A percentile compares a stretch with the other conserved stretches of the same genome.
Conservation (phyloP, 768 basidiomycete genomes). For the Lanmaoa rubissima region DNA sequence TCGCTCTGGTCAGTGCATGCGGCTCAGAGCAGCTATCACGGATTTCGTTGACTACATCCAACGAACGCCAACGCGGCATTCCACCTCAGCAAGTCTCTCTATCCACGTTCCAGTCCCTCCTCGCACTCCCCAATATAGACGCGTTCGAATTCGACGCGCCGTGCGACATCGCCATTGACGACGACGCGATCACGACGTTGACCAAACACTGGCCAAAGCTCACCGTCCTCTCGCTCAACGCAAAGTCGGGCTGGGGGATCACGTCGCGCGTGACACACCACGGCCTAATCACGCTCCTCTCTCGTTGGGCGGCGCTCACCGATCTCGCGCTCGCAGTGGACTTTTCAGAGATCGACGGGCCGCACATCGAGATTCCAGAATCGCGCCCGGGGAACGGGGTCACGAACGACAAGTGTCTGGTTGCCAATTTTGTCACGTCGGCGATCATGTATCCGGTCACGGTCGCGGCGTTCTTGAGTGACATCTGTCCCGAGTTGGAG, state of each 20-base stretch:
- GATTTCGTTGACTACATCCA: slow-evolving; percentile 11
- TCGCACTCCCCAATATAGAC: slow-evolving; percentile 11
- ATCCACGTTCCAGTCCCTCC: slow-evolving; percentile 19
- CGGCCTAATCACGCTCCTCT: slow-evolving; percentile 24
- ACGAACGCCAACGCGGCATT: not conserved
- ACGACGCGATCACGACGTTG: slow-evolving; percentile 17
- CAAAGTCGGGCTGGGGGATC: slow-evolving; percentile 18
- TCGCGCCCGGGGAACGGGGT: slow-evolving; percentile 11
- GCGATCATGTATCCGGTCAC: slow-evolving; percentile 15
- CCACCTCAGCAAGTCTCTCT: slow-evolving; percentile 7
- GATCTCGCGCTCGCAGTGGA: slow-evolving; percentile 22
- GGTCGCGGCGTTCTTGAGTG: slow-evolving; percentile 28
- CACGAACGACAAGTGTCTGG: slow-evolving; percentile 3
- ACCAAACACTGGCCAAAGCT: slow-evolving; percentile 23
- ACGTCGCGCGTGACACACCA: slow-evolving; percentile 17
- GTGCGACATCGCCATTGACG: slow-evolving; percentile 22
- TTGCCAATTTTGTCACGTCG: slow-evolving; percentile 23
- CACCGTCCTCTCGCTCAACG: slow-evolving; percentile 15
- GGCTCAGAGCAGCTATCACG: not conserved
- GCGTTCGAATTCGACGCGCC: slow-evolving; percentile 17
- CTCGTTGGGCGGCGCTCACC: slow-evolving; percentile 5
- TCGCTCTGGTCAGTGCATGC: slow-evolving; percentile 17
- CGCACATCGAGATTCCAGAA: not conserved
- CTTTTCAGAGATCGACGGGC: slow-evolving; percentile 17
- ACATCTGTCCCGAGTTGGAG: slow-evolving; percentile 21